These are phyloP conservation scores for Hypericum androsaemum DNA, from an alignment of 345 rosid genomes.

Conservation along the genomic window DNA sequence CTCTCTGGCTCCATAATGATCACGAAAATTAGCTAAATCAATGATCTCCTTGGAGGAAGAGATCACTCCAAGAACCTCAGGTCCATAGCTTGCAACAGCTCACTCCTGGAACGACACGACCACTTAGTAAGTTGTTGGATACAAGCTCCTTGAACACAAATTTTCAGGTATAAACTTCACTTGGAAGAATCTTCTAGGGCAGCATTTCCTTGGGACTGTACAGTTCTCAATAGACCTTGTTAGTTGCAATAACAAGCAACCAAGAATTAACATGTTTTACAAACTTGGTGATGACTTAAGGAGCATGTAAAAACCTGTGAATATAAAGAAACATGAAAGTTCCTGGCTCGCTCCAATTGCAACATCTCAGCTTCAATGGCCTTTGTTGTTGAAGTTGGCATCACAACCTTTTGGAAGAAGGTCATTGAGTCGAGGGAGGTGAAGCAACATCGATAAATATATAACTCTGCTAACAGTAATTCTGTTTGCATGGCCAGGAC, in stretches of 20 bases:
- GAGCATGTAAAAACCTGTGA: conserved; percentile 24
- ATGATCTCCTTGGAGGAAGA: conserved; percentile 33
- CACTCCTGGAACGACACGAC: conserved; percentile 41
- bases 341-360: conserved; percentile 55
- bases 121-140: conserved; percentile 9
- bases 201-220: conserved; percentile 27
- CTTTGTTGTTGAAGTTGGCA: conserved; percentile 35
- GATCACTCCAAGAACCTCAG: conserved; percentile 41
- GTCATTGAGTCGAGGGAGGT: conserved; percentile 13
- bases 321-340: conserved; percentile 44
- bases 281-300: too few relatives aligned
- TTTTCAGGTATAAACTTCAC: conserved; percentile 23
- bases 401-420: conserved; percentile 30
- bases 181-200: conserved; percentile 40
- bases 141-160: conserved; percentile 1
- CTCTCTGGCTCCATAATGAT: conserved; percentile 37
- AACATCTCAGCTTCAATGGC: conserved; percentile 41
- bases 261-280: not conserved
- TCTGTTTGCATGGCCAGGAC: too few relatives aligned
- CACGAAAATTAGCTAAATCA: conserved; percentile 33
- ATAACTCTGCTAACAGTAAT: too few relatives aligned
- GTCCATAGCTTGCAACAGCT: conserved; percentile 50
- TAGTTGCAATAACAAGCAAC: too few relatives aligned
- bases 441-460: too few relatives aligned
- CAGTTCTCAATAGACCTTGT: conserved; percentile 8